Conservation (phyloP, 164 flowering plant genomes). For the Paratinospora sagittata region DNA sequence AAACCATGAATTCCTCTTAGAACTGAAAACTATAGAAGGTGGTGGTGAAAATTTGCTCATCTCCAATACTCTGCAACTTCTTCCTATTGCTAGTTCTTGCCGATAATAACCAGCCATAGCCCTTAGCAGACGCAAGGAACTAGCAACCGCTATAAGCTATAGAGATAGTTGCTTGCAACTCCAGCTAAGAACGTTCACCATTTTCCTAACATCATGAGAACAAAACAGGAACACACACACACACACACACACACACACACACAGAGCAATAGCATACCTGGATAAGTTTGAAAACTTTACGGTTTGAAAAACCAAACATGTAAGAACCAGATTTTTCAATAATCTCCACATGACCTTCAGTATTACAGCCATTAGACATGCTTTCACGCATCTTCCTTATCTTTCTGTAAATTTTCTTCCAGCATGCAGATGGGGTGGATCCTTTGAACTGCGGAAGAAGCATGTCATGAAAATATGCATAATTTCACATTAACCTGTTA, state of each 20-base stretch:
- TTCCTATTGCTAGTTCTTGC: no score
- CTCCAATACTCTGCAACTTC: neutral
- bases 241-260: neutral
- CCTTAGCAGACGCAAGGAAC: neutral
- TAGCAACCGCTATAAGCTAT: neutral
- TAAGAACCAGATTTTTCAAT: constrained; percentile 47
- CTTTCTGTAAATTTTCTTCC: constrained; percentile 68
- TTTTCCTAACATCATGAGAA: no score
- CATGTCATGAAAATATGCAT: neutral
- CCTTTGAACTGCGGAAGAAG: constrained; percentile 57
- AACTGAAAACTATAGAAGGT: neutral
- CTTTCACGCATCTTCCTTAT: constrained; percentile 34
- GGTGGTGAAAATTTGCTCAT: neutral
- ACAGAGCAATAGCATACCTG: constrained; percentile 37
- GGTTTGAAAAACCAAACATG: constrained; percentile 85
- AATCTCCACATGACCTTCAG: constrained; percentile 24
- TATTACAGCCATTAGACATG: constrained; percentile 26
- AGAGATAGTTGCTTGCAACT: no score
- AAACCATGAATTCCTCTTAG: constrained; percentile 5
- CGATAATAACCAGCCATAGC: neutral
- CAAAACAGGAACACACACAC: no score
- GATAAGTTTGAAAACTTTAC: constrained; percentile 52
- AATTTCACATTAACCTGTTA: neutral
- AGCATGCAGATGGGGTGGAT: constrained; percentile 70
- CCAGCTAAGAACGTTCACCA: no score